A percentile compares a stretch with the other conserved stretches of the same genome.
These are phyloP conservation scores for Boletus reticulatus DNA, from an alignment of 768 basidiomycete genomes.

Conservation along the genomic window DNA sequence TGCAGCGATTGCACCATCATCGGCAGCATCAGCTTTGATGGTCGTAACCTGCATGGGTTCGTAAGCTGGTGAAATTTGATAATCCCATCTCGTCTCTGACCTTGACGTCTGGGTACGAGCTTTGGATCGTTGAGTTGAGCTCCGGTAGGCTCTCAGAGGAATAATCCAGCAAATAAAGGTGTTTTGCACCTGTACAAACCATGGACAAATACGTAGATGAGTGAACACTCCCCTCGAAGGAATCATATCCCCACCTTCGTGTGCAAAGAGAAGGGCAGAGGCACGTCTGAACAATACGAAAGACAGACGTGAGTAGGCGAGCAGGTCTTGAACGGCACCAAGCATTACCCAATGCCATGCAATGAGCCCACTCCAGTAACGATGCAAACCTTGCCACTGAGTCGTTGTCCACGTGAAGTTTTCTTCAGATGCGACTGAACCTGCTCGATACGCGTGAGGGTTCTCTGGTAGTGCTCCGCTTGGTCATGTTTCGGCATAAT, in stretches of 20 bases:
- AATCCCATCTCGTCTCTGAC: conserved; percentile 34
- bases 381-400: conserved; percentile 79
- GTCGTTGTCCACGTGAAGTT: conserved; percentile 50
- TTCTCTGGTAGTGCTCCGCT: conserved; percentile 58
- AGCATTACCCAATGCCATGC: conserved; percentile 79
- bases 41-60: conserved; percentile 65
- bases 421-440: conserved; percentile 66
- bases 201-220: not conserved
- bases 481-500: conserved; percentile 18
- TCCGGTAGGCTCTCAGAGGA: conserved; percentile 64
- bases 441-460: conserved; percentile 61
- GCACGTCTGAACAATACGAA: conserved; percentile 53
- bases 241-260: conserved; percentile 55
- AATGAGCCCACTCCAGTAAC: conserved; percentile 86
- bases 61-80: conserved; percentile 9
- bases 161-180: conserved; percentile 77
- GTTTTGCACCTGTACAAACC: conserved; percentile 56
- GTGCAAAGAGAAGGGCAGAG: conserved; percentile 68
- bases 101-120: conserved; percentile 74
- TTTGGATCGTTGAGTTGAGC: conserved; percentile 65
- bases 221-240: conserved; percentile 1
- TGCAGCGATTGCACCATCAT: conserved; percentile 62
- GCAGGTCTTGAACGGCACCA: conserved; percentile 1
- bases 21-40: conserved; percentile 79
- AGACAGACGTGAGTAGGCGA: conserved; percentile 2